These are phyloP conservation scores for Chrysoporthe cubensis DNA, from an alignment of 2,329 filamentous ascomycete species.

Conservation along the genomic window DNA sequence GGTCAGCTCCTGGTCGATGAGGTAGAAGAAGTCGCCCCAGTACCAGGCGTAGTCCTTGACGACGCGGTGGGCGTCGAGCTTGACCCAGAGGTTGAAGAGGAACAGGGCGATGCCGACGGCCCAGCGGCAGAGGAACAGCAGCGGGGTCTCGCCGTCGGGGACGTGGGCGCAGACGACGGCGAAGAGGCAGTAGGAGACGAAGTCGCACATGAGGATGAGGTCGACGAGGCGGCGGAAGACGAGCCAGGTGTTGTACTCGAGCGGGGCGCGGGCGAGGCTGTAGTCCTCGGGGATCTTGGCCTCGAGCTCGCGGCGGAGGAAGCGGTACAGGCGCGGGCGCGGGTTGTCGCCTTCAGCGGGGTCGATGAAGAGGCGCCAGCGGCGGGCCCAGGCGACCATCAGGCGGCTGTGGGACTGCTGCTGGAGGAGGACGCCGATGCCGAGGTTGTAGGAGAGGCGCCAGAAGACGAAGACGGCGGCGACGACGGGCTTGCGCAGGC, in stretches of 20 bases:
- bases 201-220: slow-evolving; percentile 98
- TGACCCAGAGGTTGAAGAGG: slow-evolving; percentile 97
- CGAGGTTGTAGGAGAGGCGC: slow-evolving; percentile 89
- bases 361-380: slow-evolving; percentile 83
- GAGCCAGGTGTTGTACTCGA: slow-evolving; percentile 99
- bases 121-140: slow-evolving; percentile 79
- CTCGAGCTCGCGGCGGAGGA: slow-evolving; percentile 89
- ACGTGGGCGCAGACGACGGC: slow-evolving; percentile 83
- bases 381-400: slow-evolving; percentile 84
- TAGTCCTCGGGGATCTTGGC: slow-evolving; percentile 95
- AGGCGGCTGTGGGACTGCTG: slow-evolving; percentile 88
- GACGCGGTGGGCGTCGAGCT: slow-evolving; percentile 94
- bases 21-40: slow-evolving; percentile 99
- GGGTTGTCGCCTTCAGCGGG: slow-evolving; percentile 81
- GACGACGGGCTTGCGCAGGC: slow-evolving; percentile 75
- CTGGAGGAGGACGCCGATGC: slow-evolving; percentile 87
- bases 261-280: slow-evolving; percentile 85
- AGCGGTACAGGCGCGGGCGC: slow-evolving; percentile 77
- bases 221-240: slow-evolving; percentile 95
- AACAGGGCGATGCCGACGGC: slow-evolving; percentile 75
- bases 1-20: slow-evolving; percentile 95
- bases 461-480: slow-evolving; percentile 88
- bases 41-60: slow-evolving; percentile 99
- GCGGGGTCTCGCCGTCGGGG: slow-evolving; percentile 71
- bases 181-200: slow-evolving; percentile 95